Conservation (phyloP, 2,329 filamentous ascomycete species). For the Metarhizium guizhouense region DNA sequence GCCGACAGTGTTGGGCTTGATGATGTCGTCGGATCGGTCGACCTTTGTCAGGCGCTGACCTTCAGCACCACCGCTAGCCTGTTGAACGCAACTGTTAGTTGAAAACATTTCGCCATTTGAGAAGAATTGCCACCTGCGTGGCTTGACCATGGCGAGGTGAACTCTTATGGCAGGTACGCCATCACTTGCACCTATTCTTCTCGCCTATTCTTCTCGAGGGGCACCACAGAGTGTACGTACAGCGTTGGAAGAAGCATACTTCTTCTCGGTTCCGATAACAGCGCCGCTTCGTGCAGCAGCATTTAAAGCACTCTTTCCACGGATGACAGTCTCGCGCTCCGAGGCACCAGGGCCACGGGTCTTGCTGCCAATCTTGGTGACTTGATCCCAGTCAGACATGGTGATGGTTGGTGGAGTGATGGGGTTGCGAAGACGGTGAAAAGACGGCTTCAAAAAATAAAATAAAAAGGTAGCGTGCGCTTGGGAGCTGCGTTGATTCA, state of each 20-base stretch:
- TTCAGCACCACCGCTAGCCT: slow-evolving; percentile 40
- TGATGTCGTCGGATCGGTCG: slow-evolving; percentile 92
- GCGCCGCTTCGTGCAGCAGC: slow-evolving; percentile 76
- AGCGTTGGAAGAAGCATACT: slow-evolving; percentile 65
- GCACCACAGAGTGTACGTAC: slow-evolving; percentile 15
- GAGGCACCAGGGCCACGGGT: slow-evolving; percentile 56
- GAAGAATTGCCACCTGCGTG: neutral
- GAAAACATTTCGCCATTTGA: neutral
- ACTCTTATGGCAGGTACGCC: neutral
- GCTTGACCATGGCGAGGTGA: neutral
- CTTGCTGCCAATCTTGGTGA: slow-evolving; percentile 92
- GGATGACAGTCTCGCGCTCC: slow-evolving; percentile 78
- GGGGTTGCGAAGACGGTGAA: slow-evolving; percentile 7
- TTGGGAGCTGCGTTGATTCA: neutral
- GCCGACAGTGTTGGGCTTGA: slow-evolving; percentile 91
- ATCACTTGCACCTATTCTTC: neutral
- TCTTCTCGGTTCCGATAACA: slow-evolving; percentile 85
- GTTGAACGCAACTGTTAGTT: slow-evolving; percentile 9
- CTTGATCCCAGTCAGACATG: slow-evolving; percentile 70
- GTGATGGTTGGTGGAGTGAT: slow-evolving; percentile 36
- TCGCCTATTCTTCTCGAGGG: neutral
- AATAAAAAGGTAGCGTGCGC: neutral
- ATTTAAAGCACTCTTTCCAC: slow-evolving; percentile 75
- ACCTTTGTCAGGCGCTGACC: slow-evolving; percentile 97
- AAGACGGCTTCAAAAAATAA: neutral